Evolutionary conservation across 2,329 filamentous ascomycete species (phyloP), one percentile per base, ranked within the genome.

Genomic region (Trematosphaeria pertusa): DNA sequence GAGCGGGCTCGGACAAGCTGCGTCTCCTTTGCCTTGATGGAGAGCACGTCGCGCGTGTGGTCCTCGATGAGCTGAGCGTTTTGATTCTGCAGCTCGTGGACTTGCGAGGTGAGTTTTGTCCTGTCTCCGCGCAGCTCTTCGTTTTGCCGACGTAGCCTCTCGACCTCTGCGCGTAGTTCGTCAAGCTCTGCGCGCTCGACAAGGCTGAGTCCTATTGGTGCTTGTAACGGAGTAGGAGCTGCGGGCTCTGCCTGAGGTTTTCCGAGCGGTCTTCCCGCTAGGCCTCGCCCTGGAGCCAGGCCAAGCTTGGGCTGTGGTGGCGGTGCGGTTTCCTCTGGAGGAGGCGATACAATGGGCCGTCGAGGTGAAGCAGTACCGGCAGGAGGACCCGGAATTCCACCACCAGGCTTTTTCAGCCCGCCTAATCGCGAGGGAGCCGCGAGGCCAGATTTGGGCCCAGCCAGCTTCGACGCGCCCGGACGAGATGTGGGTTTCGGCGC

Each of bases 21-120:
- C 3, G 94, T 97, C 72, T 99, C 94, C 73, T 99, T 99, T 11
- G 94, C 94, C 72, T 97, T 97, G 75, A 99, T 95, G 60, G 91
- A 94, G 32, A 99, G 80, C 0, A 97, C 91, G 63, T 99, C 93
- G 37, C 93, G 83, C 0, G 94, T 99, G 70, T 97, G 93, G 63
- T 97, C 93, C 73, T 99, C 94, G 51, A 99, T 99, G 24, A 99
- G 80, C 54, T 94, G 88, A 18, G 94, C 94, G 64, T 99, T 99
- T 69, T 97, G 91, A 63, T 96, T 95, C 74, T 97, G 95, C 21
- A 99, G 81, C 73, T 97, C 94, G 59, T 93, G 88, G 32, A 97
- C 87, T 70, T 97, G 91, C 0, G 91, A 94, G 49, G 86, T 82
- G 37, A 96, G 81, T 64, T 87, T 92, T 47, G 86, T 84, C 52